These are phyloP conservation scores for Solanum corneliomulleri DNA, from an alignment of 257 asterid species.

Conservation along the genomic window DNA sequence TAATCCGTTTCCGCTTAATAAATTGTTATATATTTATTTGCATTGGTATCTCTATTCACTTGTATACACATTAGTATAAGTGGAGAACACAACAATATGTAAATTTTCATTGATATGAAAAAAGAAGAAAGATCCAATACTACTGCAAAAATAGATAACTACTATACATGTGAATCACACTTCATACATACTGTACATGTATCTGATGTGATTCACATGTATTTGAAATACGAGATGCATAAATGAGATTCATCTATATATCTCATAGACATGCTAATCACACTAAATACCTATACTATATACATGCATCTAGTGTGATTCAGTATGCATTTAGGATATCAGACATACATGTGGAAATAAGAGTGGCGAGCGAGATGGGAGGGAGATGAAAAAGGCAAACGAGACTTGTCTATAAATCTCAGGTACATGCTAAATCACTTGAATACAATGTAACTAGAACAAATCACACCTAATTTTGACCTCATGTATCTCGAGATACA, in stretches of 20 bases:
- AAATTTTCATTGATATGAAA: no score
- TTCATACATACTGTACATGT: neutral
- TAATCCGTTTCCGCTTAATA: no score
- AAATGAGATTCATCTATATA: no score
- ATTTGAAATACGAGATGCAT: rapidly evolving
- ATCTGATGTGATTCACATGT: neutral
- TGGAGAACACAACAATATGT: no score
- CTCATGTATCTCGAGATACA: neutral
- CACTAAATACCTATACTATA: neutral
- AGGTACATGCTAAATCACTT: neutral
- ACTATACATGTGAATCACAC: no score
- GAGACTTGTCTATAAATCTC: no score
- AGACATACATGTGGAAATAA: no score
- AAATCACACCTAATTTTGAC: neutral
- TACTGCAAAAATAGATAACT: neutral
- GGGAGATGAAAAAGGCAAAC: neutral
- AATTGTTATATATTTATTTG: no score
- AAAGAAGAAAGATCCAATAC: neutral
- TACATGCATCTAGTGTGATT: neutral
- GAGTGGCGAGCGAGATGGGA: neutral
- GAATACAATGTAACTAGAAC: no score
- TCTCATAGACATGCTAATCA: neutral
- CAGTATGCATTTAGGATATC: no score
- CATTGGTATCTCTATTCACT: no score
- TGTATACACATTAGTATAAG: no score